Evolutionary conservation across 306 rosid genomes (phyloP).

Genomic region (Argentina anserina): DNA sequence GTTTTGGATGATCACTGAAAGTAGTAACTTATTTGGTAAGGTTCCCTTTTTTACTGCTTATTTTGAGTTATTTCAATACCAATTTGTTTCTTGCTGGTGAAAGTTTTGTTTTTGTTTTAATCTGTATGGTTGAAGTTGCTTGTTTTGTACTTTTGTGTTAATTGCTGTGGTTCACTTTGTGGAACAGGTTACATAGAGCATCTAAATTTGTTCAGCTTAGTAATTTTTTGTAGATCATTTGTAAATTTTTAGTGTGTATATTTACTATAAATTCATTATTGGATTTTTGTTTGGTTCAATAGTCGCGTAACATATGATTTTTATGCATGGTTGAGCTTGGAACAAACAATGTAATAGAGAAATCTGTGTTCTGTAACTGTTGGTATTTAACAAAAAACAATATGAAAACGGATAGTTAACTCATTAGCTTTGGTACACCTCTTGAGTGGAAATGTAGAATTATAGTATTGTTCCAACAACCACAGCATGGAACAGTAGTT

Average conservation of each 20-base stretch:
- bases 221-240: too few species aligned
- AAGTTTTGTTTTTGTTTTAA: too few species aligned
- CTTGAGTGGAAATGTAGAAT: neutral
- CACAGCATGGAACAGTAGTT: neutral
- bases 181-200: neutral
- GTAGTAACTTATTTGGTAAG: slow-evolving; percentile 5
- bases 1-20: neutral
- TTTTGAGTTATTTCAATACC: neutral
- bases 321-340: neutral
- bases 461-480: neutral
- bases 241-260: too few species aligned
- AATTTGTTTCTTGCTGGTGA: neutral
- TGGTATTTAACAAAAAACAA: too few species aligned
- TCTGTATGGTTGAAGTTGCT: neutral
- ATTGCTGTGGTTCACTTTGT: neutral
- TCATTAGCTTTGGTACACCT: neutral
- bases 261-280: too few species aligned
- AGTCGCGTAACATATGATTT: neutral
- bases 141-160: neutral
- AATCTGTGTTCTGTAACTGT: neutral
- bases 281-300: too few species aligned
- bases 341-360: neutral
- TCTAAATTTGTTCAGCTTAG: neutral
- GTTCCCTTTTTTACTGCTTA: neutral
- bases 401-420: neutral